Percentiles rank a stretch among this genome's conserved stretches.
Evolutionary conservation across 2,329 filamentous ascomycete genomes (phyloP).

Genomic region (Diplodia sapinea): DNA sequence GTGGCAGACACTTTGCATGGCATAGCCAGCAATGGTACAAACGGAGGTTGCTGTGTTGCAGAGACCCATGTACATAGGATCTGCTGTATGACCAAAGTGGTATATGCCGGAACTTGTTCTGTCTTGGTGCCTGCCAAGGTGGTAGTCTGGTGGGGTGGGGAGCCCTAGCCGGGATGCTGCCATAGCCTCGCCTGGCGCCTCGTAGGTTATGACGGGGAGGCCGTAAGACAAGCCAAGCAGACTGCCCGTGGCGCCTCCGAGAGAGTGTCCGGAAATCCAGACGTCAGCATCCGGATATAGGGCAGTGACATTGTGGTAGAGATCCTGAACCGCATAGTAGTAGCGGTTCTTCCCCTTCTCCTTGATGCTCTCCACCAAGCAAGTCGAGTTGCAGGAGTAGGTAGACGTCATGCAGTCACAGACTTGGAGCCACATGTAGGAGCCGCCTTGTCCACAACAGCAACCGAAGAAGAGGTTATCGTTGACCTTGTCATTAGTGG

Average conservation of each 20-base stretch:
- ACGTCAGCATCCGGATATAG: conserved; percentile 83
- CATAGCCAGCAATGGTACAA: conserved; percentile 91
- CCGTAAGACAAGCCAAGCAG: conserved; percentile 91
- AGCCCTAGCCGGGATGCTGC: conserved; percentile 84
- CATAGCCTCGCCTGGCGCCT: conserved; percentile 89
- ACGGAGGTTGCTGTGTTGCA: conserved; percentile 89
- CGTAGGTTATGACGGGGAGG: conserved; percentile 87
- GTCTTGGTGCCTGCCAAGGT: conserved; percentile 60
- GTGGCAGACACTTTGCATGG: conserved; percentile 91
- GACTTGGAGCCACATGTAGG: conserved; percentile 87
- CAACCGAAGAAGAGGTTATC: conserved; percentile 98
- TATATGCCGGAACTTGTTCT: conserved; percentile 76
- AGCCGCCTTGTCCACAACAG: conserved; percentile 92
- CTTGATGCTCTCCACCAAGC: conserved; percentile 74
- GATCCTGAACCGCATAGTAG: conserved; percentile 84
- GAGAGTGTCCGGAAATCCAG: conserved; percentile 90
- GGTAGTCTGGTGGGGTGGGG: conserved; percentile 78
- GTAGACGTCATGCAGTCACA: conserved; percentile 90
- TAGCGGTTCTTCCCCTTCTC: conserved; percentile 86
- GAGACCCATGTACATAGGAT: conserved; percentile 91
- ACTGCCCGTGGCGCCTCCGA: conserved; percentile 88
- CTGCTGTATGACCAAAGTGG: conserved; percentile 94
- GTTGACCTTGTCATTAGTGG: conserved; percentile 95
- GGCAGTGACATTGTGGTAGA: conserved; percentile 90
- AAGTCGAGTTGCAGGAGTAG: conserved; percentile 92